These are phyloP conservation scores for Silene noctiflora DNA, from an alignment of 179 eudicot species.

Conservation along the genomic window DNA sequence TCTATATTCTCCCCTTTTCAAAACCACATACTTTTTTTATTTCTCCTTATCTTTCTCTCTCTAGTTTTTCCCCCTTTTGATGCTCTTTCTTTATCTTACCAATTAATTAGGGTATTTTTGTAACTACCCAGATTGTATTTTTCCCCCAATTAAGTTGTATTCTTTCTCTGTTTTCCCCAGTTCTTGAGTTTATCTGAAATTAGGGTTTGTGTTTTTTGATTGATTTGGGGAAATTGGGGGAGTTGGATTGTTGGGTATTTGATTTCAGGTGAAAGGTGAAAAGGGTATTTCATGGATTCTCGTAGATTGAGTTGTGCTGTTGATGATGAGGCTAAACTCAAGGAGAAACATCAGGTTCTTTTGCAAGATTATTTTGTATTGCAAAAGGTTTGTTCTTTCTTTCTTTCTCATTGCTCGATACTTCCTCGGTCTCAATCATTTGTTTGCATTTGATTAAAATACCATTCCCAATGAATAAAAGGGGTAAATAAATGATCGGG, in stretches of 20 bases:
- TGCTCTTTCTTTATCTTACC: not conserved
- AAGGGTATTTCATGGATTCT: slow-evolving; percentile 28
- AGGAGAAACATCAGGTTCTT: slow-evolving; percentile 31
- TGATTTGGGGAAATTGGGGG: slow-evolving; percentile 1
- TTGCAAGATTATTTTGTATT: slow-evolving; percentile 36
- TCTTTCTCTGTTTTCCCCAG: too few species aligned
- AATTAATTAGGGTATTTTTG: slow-evolving; percentile 1
- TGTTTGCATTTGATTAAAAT: too few species aligned
- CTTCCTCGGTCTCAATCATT: too few species aligned
- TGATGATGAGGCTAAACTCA: slow-evolving; percentile 29
- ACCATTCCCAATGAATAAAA: too few species aligned
- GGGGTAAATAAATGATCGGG: too few species aligned
- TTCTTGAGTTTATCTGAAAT: not conserved
- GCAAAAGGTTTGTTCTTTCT: slow-evolving; percentile 35
- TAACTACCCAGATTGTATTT: not conserved
- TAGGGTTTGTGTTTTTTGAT: slow-evolving; percentile 4
- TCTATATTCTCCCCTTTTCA: slow-evolving; percentile 14
- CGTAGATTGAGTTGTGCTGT: slow-evolving; percentile 24
- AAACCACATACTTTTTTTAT: slow-evolving; percentile 2
- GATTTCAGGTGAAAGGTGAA: slow-evolving; percentile 5
- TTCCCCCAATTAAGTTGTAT: too few species aligned
- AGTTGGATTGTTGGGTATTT: slow-evolving; percentile 20
- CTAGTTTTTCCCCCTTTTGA: not conserved
- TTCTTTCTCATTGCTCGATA: not conserved
- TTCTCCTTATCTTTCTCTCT: slow-evolving; percentile 10